These are phyloP conservation scores for Candida ulmi DNA, from an alignment of 805 yeast species.

Conservation along the genomic window DNA sequence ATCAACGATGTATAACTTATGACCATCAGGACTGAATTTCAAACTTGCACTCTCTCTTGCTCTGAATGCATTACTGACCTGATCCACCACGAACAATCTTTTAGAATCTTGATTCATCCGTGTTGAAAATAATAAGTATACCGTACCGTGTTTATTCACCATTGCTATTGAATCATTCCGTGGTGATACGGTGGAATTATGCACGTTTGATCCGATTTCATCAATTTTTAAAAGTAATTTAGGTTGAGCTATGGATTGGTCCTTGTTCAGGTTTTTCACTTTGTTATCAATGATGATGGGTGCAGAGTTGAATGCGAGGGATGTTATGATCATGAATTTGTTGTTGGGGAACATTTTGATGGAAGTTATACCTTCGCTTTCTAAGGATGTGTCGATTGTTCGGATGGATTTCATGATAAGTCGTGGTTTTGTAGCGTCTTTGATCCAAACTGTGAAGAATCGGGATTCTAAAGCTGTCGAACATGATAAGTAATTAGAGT, in stretches of 20 bases:
- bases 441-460: constrained; percentile 66
- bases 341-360: constrained; percentile 67
- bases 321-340: constrained; percentile 47
- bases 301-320: constrained; percentile 58
- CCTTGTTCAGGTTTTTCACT: constrained; percentile 28
- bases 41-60: constrained; percentile 75
- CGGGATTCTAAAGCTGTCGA: constrained; percentile 67
- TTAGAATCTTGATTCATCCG: constrained; percentile 52
- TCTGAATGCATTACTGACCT: constrained; percentile 70
- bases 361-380: constrained; percentile 87
- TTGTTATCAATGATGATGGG: constrained; percentile 65
- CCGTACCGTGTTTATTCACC: constrained; percentile 70
- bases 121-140: constrained; percentile 63
- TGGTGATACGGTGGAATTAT: constrained; percentile 71
- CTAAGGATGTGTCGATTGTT: constrained; percentile 57
- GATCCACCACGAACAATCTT: constrained; percentile 51
- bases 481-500: constrained; percentile 66
- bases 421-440: constrained; percentile 58
- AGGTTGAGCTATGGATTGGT: constrained; percentile 50
- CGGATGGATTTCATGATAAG: constrained; percentile 64
- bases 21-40: constrained; percentile 75
- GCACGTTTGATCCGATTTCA: constrained; percentile 78
- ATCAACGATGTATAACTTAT: constrained; percentile 69
- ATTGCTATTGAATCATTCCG: constrained; percentile 83
- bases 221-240: constrained; percentile 56